These are phyloP conservation scores for Pseudopyricularia cyperi DNA, from an alignment of 2,329 filamentous ascomycete genomes.

Conservation along the genomic window DNA sequence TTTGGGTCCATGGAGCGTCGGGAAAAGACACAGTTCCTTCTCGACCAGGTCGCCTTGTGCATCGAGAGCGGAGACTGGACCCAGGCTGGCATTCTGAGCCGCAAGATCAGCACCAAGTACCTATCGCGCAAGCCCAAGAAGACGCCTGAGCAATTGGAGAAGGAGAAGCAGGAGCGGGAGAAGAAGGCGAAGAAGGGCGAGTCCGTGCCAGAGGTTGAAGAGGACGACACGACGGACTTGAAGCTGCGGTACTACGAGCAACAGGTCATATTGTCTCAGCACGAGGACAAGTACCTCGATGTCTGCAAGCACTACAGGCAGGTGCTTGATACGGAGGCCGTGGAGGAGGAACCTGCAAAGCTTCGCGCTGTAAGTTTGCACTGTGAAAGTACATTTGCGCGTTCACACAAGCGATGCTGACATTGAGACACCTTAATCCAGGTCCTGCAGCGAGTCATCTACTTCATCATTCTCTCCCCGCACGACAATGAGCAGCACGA, in stretches of 20 bases:
- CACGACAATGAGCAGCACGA: constrained; percentile 99
- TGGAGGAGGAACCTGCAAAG: constrained; percentile 79
- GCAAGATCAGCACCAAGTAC: constrained; percentile 95
- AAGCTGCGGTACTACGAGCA: constrained; percentile 97
- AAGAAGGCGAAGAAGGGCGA: constrained; percentile 70
- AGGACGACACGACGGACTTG: constrained; percentile 88
- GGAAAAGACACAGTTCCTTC: constrained; percentile 97
- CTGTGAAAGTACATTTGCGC: no score
- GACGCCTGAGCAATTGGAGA: constrained; percentile 76
- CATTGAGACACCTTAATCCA: constrained; percentile 19
- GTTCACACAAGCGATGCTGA: background rate
- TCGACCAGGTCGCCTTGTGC: constrained; percentile 87
- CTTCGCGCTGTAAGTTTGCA: constrained; percentile 61
- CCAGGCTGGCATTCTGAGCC: constrained; percentile 82
- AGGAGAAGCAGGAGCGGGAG: constrained; percentile 79
- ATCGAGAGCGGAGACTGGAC: constrained; percentile 95
- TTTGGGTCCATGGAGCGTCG: constrained; percentile 96
- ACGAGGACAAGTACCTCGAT: constrained; percentile 94
- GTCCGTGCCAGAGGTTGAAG: constrained; percentile 63
- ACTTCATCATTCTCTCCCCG: constrained; percentile 90
- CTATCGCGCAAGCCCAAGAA: constrained; percentile 85
- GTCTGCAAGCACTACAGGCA: constrained; percentile 98
- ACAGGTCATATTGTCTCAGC: constrained; percentile 89
- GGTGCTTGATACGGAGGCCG: constrained; percentile 88
- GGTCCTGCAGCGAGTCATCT: constrained; percentile 90